Conservation (phyloP, 306 rosid species). For the Myrica gale region DNA sequence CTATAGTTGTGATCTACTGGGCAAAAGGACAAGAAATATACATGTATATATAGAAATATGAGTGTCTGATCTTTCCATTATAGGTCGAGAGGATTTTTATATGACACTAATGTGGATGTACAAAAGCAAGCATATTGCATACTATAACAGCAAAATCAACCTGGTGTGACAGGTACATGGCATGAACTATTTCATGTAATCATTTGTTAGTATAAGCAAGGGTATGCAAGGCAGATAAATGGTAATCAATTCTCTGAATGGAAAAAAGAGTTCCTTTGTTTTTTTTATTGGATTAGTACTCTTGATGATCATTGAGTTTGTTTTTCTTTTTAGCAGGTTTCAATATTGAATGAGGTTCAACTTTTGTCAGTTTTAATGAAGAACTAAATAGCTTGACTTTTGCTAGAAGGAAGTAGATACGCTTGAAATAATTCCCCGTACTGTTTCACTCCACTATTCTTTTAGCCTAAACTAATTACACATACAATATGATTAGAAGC, state of each 20-base stretch:
- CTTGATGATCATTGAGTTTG: background rate
- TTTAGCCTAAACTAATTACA: background rate
- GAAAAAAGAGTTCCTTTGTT: too few species aligned
- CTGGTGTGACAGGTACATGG: background rate
- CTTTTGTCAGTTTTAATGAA: background rate
- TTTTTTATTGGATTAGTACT: background rate
- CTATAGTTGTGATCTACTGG: too few species aligned
- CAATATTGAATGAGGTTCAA: background rate
- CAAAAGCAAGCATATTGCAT: background rate
- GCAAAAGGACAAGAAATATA: too few species aligned
- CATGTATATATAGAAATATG: too few species aligned
- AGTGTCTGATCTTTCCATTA: too few species aligned
- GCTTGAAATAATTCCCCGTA: background rate
- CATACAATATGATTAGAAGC: background rate
- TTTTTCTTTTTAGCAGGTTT: background rate
- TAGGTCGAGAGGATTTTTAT: background rate
- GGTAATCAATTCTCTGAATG: too few species aligned
- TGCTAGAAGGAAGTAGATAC: background rate
- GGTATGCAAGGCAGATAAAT: too few species aligned
- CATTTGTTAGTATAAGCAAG: background rate
- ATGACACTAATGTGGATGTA: too few species aligned
- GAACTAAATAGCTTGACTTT: background rate
- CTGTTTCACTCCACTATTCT: background rate
- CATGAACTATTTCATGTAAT: background rate
- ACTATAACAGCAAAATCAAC: background rate